Evolutionary conservation across 768 basidiomycete species (phyloP), one percentile per base, ranked within the genome.

Genomic region (Mrakia hoshinonis): DNA sequence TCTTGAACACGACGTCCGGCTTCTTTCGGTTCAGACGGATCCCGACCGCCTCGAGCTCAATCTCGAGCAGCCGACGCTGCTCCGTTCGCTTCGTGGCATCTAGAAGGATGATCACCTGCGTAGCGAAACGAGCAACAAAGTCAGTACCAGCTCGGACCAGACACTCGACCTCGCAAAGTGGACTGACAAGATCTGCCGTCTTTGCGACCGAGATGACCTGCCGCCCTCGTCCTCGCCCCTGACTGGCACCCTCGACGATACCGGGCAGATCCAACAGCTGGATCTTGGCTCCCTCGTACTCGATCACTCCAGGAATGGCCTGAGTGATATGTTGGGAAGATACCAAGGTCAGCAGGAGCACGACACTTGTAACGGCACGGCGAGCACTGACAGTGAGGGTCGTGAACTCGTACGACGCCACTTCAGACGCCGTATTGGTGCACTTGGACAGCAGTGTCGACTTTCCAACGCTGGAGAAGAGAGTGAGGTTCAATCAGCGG

Each of bases 271-370:
- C 94, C 20, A 97, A 85, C 54, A 97, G 84, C 78, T 99, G 96
- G 69, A 98, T 93, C 52, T 91, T 85, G 2, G 89, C 88, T 36
- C 96, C 96, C 79, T 95, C 87, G 79, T 98, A 90, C 77, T 98
- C 94, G 22, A 98, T 86, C 3, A 98, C 96, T 62, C 96, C 96
- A 46, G 96, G 95, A 73, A 99, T 98, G 12, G 96, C 95, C 79
- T 80, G 69, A 22, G n/a, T 18, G 3, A 39, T 0, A 36, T 4
- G 29, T 20, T 13, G 49, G 9, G 29, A 47, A n/a, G 47, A 18
- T 9, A 65, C 29, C 36, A 13, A n/a, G 9, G 22, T 7, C 11
- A n/a, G 9, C 7, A 22, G 0, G 49, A 47, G 31, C 15, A n/a
- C 29, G 31, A 22, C 18, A n/a, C n/a, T n/a, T n/a, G 6, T 22